Conservation (phyloP, 2,329 filamentous ascomycete genomes). For the Trichoderma harzianum region DNA sequence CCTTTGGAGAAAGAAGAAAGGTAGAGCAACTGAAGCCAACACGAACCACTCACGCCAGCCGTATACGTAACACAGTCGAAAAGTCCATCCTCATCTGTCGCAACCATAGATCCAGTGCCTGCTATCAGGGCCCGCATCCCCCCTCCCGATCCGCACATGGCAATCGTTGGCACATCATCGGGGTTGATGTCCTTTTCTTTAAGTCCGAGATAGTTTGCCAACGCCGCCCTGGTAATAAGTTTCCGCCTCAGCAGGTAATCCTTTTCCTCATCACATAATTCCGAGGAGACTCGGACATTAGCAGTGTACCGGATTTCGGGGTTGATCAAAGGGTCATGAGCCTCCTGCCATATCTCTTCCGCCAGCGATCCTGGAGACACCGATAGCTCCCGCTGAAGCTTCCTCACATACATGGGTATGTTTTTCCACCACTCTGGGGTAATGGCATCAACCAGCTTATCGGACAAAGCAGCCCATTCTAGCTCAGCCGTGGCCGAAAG, state of each 20-base stretch:
- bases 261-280: conserved; percentile 81
- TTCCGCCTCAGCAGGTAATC: conserved; percentile 68
- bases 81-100: conserved; percentile 78
- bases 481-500: conserved; percentile 54
- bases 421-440: conserved; percentile 78
- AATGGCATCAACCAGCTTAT: conserved; percentile 65
- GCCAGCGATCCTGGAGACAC: conserved; percentile 85
- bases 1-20: conserved; percentile 67
- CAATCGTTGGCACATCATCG: conserved; percentile 89
- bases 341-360: conserved; percentile 90
- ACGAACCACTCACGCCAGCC: conserved; percentile 91
- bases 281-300: conserved; percentile 73
- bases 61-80: conserved; percentile 96
- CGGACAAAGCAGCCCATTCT: conserved; percentile 53
- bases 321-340: conserved; percentile 76
- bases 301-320: conserved; percentile 85
- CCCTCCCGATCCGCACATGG: conserved; percentile 90
- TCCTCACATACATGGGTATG: conserved; percentile 72
- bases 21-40: conserved; percentile 89
- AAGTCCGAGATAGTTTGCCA: conserved; percentile 79
- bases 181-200: conserved; percentile 79
- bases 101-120: conserved; percentile 81
- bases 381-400: conserved; percentile 83
- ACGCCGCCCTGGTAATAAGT: conserved; percentile 63
- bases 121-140: conserved; percentile 87